phyloP scores from a whole-genome alignment of 805 yeast species.

The Sungouiozyma ichnusensis region DNA sequence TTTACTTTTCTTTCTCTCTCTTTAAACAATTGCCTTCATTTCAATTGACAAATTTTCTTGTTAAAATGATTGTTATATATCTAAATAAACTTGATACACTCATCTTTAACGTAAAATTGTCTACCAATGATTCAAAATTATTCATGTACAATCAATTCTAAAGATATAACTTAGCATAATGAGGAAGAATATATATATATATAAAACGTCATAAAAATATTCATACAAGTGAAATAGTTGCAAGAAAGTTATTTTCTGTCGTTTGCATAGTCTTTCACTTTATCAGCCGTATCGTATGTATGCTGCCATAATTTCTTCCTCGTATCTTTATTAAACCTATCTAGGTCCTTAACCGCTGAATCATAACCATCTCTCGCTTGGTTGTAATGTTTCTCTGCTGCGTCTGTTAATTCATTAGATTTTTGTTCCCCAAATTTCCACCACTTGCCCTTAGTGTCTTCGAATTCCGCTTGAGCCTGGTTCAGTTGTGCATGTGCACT shows the following conservation, averaged over 20 bases:
- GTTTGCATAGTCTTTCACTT: background rate
- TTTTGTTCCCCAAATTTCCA: slow-evolving; percentile 31
- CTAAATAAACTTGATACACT: background rate
- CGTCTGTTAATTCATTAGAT: slow-evolving; percentile 27
- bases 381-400: slow-evolving; percentile 26
- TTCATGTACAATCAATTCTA: no score
- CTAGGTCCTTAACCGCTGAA: slow-evolving; percentile 9
- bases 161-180: background rate
- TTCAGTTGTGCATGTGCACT: slow-evolving; percentile 24
- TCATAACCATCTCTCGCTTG: slow-evolving; percentile 17
- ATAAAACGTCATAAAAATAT: no score
- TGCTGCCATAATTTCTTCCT: slow-evolving; percentile 24
- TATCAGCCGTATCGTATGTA: slow-evolving; percentile 19
- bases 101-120: no score
- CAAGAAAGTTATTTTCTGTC: background rate
- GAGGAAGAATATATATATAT: background rate
- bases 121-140: no score
- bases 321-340: slow-evolving; percentile 24
- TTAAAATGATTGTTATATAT: no score
- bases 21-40: background rate
- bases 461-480: slow-evolving; percentile 29
- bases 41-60: background rate
- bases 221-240: no score
- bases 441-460: slow-evolving; percentile 29
- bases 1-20: slow-evolving; percentile 1